These are phyloP conservation scores for Candida ponderosae DNA, from an alignment of 805 yeast genomes.

Conservation along the genomic window DNA sequence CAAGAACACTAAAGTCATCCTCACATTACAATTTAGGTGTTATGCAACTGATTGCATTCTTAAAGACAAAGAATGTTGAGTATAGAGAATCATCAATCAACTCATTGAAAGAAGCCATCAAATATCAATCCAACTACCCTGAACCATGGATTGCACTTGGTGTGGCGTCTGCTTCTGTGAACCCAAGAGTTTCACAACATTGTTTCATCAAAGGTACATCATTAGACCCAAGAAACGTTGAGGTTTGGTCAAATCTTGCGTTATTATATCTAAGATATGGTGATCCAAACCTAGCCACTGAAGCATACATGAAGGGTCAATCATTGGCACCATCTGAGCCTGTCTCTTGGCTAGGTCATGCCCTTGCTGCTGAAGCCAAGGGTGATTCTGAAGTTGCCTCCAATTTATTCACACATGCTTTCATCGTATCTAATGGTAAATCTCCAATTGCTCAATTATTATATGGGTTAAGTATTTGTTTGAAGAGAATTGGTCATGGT, in stretches of 20 bases:
- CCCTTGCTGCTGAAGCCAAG: conserved; percentile 44
- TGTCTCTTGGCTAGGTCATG: conserved; percentile 82
- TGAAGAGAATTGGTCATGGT: conserved; percentile 33
- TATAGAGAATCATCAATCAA: conserved; percentile 47
- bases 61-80: conserved; percentile 17
- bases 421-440: conserved; percentile 65
- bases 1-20: conserved; percentile 47
- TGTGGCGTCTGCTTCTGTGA: conserved; percentile 53
- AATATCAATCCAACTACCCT: conserved; percentile 59
- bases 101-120: conserved; percentile 59
- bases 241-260: conserved; percentile 78
- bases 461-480: conserved; percentile 54
- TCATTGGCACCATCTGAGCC: conserved; percentile 73
- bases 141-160: conserved; percentile 84
- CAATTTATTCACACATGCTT: conserved; percentile 69
- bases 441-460: conserved; percentile 63
- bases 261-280: conserved; percentile 60
- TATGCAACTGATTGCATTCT: conserved; percentile 43
- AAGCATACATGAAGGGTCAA: conserved; percentile 67
- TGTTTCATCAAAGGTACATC: conserved; percentile 80
- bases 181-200: conserved; percentile 80
- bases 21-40: conserved; percentile 66
- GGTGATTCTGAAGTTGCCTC: conserved; percentile 47
- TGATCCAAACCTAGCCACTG: conserved; percentile 66
- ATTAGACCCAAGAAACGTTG: conserved; percentile 57